These are phyloP conservation scores for Pseudogymnoascus sp. DNA, from an alignment of 2,329 filamentous ascomycete genomes.

Conservation along the genomic window DNA sequence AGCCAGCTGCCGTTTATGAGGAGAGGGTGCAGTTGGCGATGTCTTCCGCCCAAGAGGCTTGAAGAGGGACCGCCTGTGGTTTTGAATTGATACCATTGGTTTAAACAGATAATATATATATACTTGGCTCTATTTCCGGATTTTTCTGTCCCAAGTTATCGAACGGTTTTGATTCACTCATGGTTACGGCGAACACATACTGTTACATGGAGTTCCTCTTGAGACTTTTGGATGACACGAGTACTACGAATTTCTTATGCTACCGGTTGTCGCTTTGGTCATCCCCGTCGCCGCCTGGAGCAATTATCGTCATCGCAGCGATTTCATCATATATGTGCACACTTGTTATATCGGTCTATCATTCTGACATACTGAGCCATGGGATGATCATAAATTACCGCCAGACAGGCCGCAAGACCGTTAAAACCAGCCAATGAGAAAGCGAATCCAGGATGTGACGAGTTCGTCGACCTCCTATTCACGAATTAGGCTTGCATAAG, in stretches of 20 bases:
- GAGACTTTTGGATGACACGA: background rate
- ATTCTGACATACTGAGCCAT: background rate
- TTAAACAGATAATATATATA: background rate
- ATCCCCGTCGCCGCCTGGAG: background rate
- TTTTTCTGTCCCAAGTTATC: background rate
- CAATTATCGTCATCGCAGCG: background rate
- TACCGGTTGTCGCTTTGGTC: background rate
- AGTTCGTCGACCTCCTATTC: background rate
- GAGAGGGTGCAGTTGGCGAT: conserved; percentile 29
- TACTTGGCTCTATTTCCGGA: background rate
- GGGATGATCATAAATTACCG: background rate
- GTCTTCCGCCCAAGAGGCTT: conserved; percentile 17
- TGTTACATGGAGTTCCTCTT: background rate
- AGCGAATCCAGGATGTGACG: background rate
- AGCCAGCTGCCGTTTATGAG: conserved; percentile 28
- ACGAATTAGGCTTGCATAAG: background rate
- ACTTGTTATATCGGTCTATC: background rate
- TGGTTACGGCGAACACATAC: background rate
- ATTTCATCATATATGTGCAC: background rate
- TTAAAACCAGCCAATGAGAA: background rate
- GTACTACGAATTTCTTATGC: background rate
- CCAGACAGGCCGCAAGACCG: background rate
- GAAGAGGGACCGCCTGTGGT: background rate
- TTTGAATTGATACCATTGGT: background rate
- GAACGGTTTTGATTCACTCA: background rate